Evolutionary conservation across 257 asterid genomes (phyloP), one percentile per base, ranked within the genome.

Genomic region (Cordia subcordata): DNA sequence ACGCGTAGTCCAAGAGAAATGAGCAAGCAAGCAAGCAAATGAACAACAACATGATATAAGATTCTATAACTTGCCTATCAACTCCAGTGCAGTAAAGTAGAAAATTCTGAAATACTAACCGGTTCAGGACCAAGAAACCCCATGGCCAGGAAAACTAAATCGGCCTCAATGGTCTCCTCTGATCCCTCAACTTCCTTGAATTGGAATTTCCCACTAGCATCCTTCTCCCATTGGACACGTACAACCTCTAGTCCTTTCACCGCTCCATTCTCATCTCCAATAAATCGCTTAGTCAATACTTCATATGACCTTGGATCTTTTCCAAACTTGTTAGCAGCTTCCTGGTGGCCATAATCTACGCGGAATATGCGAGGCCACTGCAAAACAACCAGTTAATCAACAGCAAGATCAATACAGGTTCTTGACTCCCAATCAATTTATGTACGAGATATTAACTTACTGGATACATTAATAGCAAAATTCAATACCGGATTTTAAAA

Each of bases 91-190:
- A 66, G 22, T 39, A 39, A 39, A 39, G 47, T 11, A 8, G 3
- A 42, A 16, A 8, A 21, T 63, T 14, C 47, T 11, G 17, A 47
- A 60, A 23, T 49, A 77, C 90, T 77, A 65, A 93, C 99, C 88
- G 89, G 75, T 71, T 93, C 99, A 27, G 99, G 99, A 35, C 99
- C 97, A 59, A 93, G 96, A 85, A 93, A 93, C 3, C 99, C 99
- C 99, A 93, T 93, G 23, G 99, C 99, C 32, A 93, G 85, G 54
- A 93, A 62, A 62, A 87, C 97, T 40, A 93, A 58, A 75, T 93
- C 97, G 3, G 95, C 90, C 61, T 77, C 96, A 4, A 93, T 77
- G 13, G 85, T 86, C 85, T 93, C 96, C 72, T 89, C 95, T 0
- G 97, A 85, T 49, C 97, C 99, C 78, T 93, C 94, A 5, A 93